phyloP scores from a whole-genome alignment of 805 yeast genomes.

The Trichomonascus vanleenenianus region DNA sequence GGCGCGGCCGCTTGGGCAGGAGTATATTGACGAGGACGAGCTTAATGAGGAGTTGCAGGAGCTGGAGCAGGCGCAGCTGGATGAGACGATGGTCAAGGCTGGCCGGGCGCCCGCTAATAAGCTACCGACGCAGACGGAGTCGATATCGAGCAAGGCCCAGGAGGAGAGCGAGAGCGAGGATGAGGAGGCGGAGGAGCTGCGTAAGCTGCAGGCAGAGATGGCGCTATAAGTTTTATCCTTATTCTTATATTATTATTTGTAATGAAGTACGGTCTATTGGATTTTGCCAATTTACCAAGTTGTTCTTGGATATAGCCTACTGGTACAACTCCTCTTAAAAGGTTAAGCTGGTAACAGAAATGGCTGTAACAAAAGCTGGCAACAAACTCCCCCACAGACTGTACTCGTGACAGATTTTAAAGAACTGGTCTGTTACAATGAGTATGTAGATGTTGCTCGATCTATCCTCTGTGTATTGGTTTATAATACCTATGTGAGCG shows the following conservation, averaged over 20 bases:
- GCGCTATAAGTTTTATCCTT: constrained; percentile 25
- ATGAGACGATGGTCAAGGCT: constrained; percentile 45
- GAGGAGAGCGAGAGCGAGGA: constrained; percentile 29
- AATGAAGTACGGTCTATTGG: not conserved
- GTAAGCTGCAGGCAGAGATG: constrained; percentile 38
- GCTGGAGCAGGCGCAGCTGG: constrained; percentile 73
- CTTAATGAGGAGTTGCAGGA: constrained; percentile 89
- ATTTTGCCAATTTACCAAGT: too few species aligned
- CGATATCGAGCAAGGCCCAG: constrained; percentile 14
- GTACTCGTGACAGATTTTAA: too few species aligned
- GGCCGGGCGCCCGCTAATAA: constrained; percentile 32
- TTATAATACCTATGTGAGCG: too few species aligned
- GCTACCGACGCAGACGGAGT: constrained; percentile 21
- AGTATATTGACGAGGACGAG: constrained; percentile 68
- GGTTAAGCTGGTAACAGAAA: too few species aligned
- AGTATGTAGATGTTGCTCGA: too few species aligned
- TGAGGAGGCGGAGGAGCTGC: constrained; percentile 36
- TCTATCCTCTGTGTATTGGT: too few species aligned
- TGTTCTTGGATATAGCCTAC: too few species aligned
- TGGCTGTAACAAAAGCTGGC: too few species aligned
- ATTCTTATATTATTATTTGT: not conserved
- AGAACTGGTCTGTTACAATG: too few species aligned
- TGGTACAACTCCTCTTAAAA: too few species aligned
- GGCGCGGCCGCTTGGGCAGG: constrained; percentile 83
- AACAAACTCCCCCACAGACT: too few species aligned